Conservation (phyloP, 257 asterid genomes). For the Nicotiana otophora region DNA sequence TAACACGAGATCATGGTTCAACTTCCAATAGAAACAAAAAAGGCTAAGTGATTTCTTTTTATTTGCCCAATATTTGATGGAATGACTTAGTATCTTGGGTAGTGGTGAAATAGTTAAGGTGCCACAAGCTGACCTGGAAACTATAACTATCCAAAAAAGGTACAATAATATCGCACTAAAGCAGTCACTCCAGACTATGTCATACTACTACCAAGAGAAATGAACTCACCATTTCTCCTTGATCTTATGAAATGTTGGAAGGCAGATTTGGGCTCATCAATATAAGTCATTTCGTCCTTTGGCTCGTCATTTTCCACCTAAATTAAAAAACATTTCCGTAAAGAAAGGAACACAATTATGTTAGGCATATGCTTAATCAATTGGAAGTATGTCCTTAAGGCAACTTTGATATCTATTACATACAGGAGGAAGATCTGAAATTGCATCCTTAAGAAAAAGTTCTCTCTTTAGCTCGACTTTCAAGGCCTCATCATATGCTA, state of each 20-base stretch:
- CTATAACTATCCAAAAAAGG: neutral
- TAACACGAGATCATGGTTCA: neutral
- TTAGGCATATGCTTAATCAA: no score
- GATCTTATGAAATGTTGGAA: constrained; percentile 66
- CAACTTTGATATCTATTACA: neutral
- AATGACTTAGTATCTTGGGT: neutral
- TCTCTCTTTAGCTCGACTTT: constrained; percentile 27
- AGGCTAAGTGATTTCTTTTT: neutral
- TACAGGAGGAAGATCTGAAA: constrained; percentile 76
- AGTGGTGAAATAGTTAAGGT: neutral
- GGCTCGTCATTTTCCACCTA: constrained; percentile 63
- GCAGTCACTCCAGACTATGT: no score
- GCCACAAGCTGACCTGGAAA: neutral
- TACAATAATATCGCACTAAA: no score
- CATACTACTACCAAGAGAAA: neutral
- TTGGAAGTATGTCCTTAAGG: neutral
- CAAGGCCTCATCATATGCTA: constrained; percentile 40
- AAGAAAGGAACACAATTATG: neutral
- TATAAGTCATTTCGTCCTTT: constrained; percentile 55
- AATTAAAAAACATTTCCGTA: neutral
- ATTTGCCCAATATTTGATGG: neutral
- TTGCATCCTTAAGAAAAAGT: constrained; percentile 66
- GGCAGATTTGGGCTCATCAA: constrained; percentile 29
- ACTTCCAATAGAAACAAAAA: no score
- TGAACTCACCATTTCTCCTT: constrained; percentile 47